Evolutionary conservation across 2,329 filamentous ascomycete genomes (phyloP).

Genomic region (Biscogniauxia mediterranea): DNA sequence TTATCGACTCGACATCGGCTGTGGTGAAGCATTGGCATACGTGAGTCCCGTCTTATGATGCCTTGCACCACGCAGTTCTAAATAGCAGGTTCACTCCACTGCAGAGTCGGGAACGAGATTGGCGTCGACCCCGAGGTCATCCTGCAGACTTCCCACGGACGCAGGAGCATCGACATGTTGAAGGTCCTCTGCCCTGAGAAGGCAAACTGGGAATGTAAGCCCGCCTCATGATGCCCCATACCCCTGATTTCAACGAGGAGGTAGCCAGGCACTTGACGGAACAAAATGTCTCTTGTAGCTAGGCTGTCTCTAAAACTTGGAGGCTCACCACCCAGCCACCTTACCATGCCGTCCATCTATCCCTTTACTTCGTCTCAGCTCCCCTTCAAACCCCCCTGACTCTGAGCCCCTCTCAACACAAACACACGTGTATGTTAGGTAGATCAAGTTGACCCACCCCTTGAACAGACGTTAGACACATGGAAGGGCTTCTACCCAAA

Average conservation of each 20-base stretch:
- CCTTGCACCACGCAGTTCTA: slow-evolving; percentile 3
- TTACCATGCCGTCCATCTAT: not conserved
- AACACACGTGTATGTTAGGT: not conserved
- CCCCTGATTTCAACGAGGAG: not conserved
- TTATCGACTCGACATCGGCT: slow-evolving; percentile 77
- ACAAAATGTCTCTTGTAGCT: not conserved
- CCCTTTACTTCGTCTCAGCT: not conserved
- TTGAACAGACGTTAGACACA: slow-evolving; percentile 67
- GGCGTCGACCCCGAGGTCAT: slow-evolving; percentile 83
- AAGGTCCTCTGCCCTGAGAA: slow-evolving; percentile 76
- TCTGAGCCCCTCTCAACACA: not conserved
- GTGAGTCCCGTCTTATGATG: slow-evolving; percentile 40
- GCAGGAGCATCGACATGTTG: slow-evolving; percentile 83
- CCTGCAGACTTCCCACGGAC: slow-evolving; percentile 85
- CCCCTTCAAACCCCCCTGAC: not conserved
- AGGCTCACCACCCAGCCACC: not conserved
- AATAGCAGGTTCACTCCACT: slow-evolving; percentile 5
- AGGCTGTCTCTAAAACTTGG: not conserved
- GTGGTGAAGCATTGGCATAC: slow-evolving; percentile 76
- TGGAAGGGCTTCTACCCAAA: slow-evolving; percentile 76
- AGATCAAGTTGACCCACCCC: slow-evolving; percentile 9
- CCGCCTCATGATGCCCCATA: slow-evolving; percentile 8
- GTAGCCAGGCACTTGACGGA: not conserved
- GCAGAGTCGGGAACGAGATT: slow-evolving; percentile 76
- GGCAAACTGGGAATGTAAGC: slow-evolving; percentile 89